Evolutionary conservation across 2,329 filamentous ascomycete species (phyloP).

Genomic region (Ophioceras dolichostomum): DNA sequence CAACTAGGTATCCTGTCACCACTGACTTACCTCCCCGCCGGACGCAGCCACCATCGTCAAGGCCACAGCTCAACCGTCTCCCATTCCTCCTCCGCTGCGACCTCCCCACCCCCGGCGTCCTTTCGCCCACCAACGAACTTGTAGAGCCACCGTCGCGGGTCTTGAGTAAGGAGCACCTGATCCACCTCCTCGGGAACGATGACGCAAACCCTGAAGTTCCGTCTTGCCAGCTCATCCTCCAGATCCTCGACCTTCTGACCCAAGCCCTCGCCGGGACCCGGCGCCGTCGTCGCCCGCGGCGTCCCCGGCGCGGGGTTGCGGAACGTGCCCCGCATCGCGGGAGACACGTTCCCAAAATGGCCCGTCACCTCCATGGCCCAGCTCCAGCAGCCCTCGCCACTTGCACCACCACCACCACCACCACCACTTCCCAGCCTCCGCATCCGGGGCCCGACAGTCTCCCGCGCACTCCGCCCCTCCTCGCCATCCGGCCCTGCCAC

Average conservation of each 20-base stretch:
- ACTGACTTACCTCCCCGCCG: no score
- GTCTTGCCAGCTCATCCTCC: slow-evolving; percentile 56
- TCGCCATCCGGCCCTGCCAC: slow-evolving; percentile 36
- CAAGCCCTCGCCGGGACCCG: slow-evolving; percentile 27
- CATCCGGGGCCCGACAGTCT: slow-evolving; percentile 51
- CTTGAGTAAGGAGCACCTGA: slow-evolving; percentile 56
- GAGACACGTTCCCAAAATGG: slow-evolving; percentile 82
- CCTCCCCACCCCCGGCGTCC: slow-evolving; percentile 19
- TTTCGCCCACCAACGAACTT: slow-evolving; percentile 34
- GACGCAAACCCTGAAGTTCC: slow-evolving; percentile 73
- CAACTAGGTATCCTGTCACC: no score
- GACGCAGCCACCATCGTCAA: no score
- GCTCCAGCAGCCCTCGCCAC: slow-evolving; percentile 58
- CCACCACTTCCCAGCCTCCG: no score
- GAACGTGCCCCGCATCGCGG: slow-evolving; percentile 66
- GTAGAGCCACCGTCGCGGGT: slow-evolving; percentile 54
- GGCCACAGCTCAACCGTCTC: slow-evolving; percentile 59
- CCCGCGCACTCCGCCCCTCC: slow-evolving; percentile 27
- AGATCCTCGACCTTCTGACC: slow-evolving; percentile 60
- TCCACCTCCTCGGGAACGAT: slow-evolving; percentile 72
- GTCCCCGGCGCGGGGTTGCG: slow-evolving; percentile 59
- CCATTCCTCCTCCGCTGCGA: slow-evolving; percentile 48
- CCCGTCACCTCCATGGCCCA: slow-evolving; percentile 71
- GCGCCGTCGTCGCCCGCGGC: slow-evolving; percentile 38
- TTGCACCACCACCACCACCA: no score